Evolutionary conservation across 768 basidiomycete genomes (phyloP).

Genomic region (Suillus decipiens): DNA sequence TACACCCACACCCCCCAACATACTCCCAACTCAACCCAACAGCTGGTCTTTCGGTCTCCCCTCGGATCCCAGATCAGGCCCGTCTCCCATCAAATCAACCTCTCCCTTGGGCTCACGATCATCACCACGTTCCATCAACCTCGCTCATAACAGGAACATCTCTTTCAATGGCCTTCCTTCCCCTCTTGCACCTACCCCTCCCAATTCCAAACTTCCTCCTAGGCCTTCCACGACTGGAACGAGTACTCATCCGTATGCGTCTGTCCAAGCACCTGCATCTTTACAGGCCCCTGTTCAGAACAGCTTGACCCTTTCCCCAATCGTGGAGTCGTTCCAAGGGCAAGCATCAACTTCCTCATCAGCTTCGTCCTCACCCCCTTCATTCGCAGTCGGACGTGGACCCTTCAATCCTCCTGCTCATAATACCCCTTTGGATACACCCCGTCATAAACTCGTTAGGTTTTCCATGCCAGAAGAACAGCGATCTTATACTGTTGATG

Average conservation of each 20-base stretch:
- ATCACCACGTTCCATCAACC: slow-evolving; percentile 42
- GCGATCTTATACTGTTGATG: slow-evolving; percentile 74
- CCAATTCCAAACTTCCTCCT: slow-evolving; percentile 44
- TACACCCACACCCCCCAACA: slow-evolving; percentile 27
- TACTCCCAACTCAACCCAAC: slow-evolving; percentile 37
- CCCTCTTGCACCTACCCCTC: slow-evolving; percentile 36
- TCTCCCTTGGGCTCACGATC: slow-evolving; percentile 28
- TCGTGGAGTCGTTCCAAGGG: slow-evolving; percentile 60
- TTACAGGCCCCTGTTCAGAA: slow-evolving; percentile 37
- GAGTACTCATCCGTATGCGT: slow-evolving; percentile 61
- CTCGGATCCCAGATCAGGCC: slow-evolving; percentile 59
- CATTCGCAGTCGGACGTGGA: slow-evolving; percentile 61
- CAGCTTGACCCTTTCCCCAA: slow-evolving; percentile 63
- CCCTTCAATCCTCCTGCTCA: slow-evolving; percentile 54
- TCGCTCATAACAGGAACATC: slow-evolving; percentile 53
- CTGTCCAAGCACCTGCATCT: slow-evolving; percentile 46
- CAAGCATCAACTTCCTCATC: slow-evolving; percentile 17
- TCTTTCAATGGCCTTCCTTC: slow-evolving; percentile 50
- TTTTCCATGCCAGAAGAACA: slow-evolving; percentile 86
- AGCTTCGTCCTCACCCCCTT: slow-evolving; percentile 50
- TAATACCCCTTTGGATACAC: slow-evolving; percentile 61
- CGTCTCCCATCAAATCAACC: slow-evolving; percentile 38
- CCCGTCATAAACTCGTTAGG: slow-evolving; percentile 84
- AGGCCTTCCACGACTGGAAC: slow-evolving; percentile 45
- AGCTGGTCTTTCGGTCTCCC: slow-evolving; percentile 59